phyloP scores from a whole-genome alignment of 108 stramenopile genomes.

The Parietichytrium sp. region DNA sequence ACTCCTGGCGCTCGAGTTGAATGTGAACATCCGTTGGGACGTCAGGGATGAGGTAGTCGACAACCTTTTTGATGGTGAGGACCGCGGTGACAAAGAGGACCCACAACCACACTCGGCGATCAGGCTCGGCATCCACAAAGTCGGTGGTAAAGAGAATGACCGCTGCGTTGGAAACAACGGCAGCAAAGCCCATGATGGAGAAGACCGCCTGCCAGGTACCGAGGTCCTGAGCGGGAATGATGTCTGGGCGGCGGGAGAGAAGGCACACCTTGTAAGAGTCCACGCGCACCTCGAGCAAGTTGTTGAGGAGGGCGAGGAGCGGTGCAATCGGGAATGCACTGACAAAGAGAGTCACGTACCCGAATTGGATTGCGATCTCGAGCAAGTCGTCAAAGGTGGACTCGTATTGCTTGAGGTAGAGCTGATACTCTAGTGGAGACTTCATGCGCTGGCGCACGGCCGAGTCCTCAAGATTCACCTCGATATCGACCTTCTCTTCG shows the following conservation, averaged over 20 bases:
- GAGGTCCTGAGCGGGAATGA: slow-evolving; percentile 79
- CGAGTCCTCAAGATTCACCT: neutral
- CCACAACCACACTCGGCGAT: slow-evolving; percentile 52
- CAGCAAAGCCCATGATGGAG: slow-evolving; percentile 87
- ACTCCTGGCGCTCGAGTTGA: slow-evolving; percentile 54
- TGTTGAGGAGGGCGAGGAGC: slow-evolving; percentile 83
- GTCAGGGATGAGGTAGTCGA: slow-evolving; percentile 50
- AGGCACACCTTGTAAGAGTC: slow-evolving; percentile 94
- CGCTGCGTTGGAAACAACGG: slow-evolving; percentile 90
- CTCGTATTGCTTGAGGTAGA: slow-evolving; percentile 55
- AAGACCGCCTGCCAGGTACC: slow-evolving; percentile 94
- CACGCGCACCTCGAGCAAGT: slow-evolving; percentile 83
- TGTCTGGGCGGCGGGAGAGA: slow-evolving; percentile 77
- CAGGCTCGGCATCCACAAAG: slow-evolving; percentile 50
- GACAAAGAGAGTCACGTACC: slow-evolving; percentile 93
- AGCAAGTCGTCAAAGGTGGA: slow-evolving; percentile 47
- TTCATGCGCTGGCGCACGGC: slow-evolving; percentile 29
- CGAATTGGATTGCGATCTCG: slow-evolving; percentile 70
- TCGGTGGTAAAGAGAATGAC: slow-evolving; percentile 82
- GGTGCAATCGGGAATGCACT: slow-evolving; percentile 90
- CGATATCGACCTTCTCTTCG: neutral
- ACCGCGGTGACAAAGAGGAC: slow-evolving; percentile 52
- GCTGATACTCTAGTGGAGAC: slow-evolving; percentile 50
- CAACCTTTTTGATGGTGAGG: slow-evolving; percentile 49
- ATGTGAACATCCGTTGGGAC: slow-evolving; percentile 50